Percentiles rank a stretch among this genome's conserved stretches.
phyloP scores from a whole-genome alignment of 345 rosid genomes.

The Corchorus olitorius region DNA sequence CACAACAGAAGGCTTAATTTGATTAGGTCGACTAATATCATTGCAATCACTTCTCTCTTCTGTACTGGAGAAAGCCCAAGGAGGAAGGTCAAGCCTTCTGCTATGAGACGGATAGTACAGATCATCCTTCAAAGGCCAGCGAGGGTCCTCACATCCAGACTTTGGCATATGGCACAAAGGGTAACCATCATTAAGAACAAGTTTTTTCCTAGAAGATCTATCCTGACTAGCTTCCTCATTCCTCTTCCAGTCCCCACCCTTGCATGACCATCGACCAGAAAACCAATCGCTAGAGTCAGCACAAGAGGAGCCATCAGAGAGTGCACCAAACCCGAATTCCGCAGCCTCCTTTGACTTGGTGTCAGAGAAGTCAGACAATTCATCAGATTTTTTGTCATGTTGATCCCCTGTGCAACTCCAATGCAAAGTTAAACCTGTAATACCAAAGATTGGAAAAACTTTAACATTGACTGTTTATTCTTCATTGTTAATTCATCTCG shows the following conservation, averaged over 20 bases:
- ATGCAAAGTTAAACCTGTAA: slow-evolving; percentile 54
- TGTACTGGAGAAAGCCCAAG: slow-evolving; percentile 76
- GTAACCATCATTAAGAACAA: slow-evolving; percentile 92
- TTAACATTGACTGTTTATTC: not conserved
- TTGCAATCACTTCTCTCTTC: slow-evolving; percentile 73
- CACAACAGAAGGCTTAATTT: slow-evolving; percentile 44
- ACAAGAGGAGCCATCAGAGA: slow-evolving; percentile 36
- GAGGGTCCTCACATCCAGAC: slow-evolving; percentile 88
- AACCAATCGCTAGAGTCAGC: slow-evolving; percentile 67
- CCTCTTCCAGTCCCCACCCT: slow-evolving; percentile 99
- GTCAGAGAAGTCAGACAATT: slow-evolving; percentile 36
- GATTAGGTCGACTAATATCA: slow-evolving; percentile 38
- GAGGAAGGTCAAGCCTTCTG: slow-evolving; percentile 91
- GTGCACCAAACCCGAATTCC: slow-evolving; percentile 42
- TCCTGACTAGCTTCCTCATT: slow-evolving; percentile 76
- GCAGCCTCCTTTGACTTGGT: slow-evolving; percentile 36
- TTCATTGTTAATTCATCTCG: not conserved
- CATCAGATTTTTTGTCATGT: slow-evolving; percentile 39
- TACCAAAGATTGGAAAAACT: slow-evolving; percentile 5
- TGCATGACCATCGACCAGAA: slow-evolving; percentile 83
- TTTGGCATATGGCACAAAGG: slow-evolving; percentile 93
- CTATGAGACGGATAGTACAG: slow-evolving; percentile 70
- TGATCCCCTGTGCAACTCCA: slow-evolving; percentile 36
- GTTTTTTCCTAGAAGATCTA: slow-evolving; percentile 58
- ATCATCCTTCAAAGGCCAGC: slow-evolving; percentile 86